Percentiles rank a stretch among this genome's conserved stretches.
Conservation (phyloP, 495 filamentous ascomycete genomes). For the Apiosordaria backusii region DNA sequence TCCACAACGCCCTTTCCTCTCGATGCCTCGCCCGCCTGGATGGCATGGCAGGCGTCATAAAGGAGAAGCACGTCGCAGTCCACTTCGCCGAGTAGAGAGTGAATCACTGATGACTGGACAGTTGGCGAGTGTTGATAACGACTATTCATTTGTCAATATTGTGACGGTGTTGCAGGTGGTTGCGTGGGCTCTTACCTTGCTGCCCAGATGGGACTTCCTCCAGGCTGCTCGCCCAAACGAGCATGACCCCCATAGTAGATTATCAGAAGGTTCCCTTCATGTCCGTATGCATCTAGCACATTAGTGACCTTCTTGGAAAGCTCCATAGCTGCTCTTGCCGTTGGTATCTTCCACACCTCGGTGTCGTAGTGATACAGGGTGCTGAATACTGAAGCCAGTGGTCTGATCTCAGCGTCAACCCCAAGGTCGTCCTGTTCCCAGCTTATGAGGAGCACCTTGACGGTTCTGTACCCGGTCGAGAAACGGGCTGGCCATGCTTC, state of each 20-base stretch:
- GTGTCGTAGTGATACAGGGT: slow-evolving; percentile 23
- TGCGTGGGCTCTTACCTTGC: slow-evolving; percentile 15
- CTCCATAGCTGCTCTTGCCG: slow-evolving; percentile 12
- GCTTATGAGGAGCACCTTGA: slow-evolving; percentile 31
- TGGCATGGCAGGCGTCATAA: slow-evolving; percentile 23
- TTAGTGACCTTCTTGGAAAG: slow-evolving; percentile 16
- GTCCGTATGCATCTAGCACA: slow-evolving; percentile 5
- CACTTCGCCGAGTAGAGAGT: slow-evolving; percentile 21
- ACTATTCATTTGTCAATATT: slow-evolving; percentile 5
- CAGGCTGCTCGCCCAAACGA: slow-evolving; percentile 9
- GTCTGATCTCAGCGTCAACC: slow-evolving; percentile 17
- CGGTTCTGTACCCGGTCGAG: slow-evolving; percentile 13
- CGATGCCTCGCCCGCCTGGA: slow-evolving; percentile 4
- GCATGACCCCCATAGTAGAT: slow-evolving; percentile 33
- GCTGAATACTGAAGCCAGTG: slow-evolving; percentile 19
- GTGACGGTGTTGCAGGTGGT: neutral
- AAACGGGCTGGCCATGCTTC: slow-evolving; percentile 18
- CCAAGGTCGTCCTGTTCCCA: slow-evolving; percentile 35
- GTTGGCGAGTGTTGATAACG: slow-evolving; percentile 15
- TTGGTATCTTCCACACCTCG: slow-evolving; percentile 24
- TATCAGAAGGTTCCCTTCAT: slow-evolving; percentile 23
- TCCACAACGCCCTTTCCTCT: slow-evolving; percentile 21
- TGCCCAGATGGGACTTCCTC: slow-evolving; percentile 23
- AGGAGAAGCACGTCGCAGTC: slow-evolving; percentile 28
- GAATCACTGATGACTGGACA: slow-evolving; percentile 22